Evolutionary conservation across 345 rosid genomes (phyloP), one percentile per base, ranked within the genome.

Genomic region (Carallia brachiata): DNA sequence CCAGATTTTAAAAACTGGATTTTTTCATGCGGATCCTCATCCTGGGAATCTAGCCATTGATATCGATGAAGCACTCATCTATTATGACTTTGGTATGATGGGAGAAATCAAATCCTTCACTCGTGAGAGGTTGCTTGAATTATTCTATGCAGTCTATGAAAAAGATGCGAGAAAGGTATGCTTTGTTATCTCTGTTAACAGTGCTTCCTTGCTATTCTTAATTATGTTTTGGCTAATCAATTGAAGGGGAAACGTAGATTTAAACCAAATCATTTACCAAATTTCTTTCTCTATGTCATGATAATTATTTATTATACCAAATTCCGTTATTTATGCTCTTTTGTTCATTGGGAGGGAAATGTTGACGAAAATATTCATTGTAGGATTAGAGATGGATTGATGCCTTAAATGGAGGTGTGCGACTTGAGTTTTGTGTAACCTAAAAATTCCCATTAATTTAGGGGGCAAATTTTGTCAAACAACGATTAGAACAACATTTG

Each of bases 21-120:
- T 94, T 84, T 94, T 94, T 81, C 98, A 94, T 70, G 98, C 98
- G 66, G 98, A 94, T 78, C 98, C 98, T 0, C 98, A 94, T 78
- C 98, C 98, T 27, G 98, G 98, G 67, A 94, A 94, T 75, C 96
- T 94, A 19, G 97, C 98, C 16, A 77, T 94, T 53, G 98, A 94
- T 78, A 78, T 74, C 65, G 96, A 94, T 68, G 92, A 94, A 72
- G 61, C 93, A 16, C 72, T 94, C 67, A 94, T 94, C 75, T 94
- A 94, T 77, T 94, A 94, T 71, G 98, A 94, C 80, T 94, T 90
- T 63, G 98, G 98, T 36, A 90, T 94, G 98, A 94, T 94, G 98
- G 98, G 98, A 76, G 97, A 94, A 73, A 90, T 94, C 71, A 91
- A 94, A 80, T 80, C 90, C 48, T 91, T 90, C 75, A 94, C 98